Base-by-base conservation (phyloP, 1,139 yeast species). In the Blastobotrys apis region DNA sequence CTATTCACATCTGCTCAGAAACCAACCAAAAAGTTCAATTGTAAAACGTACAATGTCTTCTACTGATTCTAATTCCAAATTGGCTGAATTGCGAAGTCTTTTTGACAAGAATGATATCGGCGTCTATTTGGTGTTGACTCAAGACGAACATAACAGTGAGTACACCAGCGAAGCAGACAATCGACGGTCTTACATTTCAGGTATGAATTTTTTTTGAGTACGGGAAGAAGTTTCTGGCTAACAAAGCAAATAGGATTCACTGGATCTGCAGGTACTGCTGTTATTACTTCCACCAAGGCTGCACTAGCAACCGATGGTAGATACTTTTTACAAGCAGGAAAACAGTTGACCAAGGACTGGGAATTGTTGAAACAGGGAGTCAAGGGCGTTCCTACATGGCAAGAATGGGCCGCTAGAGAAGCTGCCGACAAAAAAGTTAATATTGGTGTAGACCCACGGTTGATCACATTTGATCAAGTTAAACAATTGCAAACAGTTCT, bases 211-310 rank as follows among this genome's bases (percentile, higher is more conserved):
- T 33, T 17, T n/a, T n/a, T n/a, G n/a, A n/a, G 36, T 12, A 16
- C 36, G n/a, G n/a, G n/a, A 9, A 29, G 32, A 10, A 33, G 33
- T 17, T 17, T 17, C 16, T 31, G 12, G 22, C 25, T 13, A n/a
- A 22, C 20, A 13, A 33, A 6, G 9, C 13, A 17, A 23, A 23
- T 13, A 37, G 41, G 66, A 0, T 92, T 92, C 67, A 84, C 86
- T 47, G 99, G 99, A 3, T 82, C 94, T 47, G 97, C 97, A 1
- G 99, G 98, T 44, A 74, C 88, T 33, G 98, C 97, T 3, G 75
- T 94, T 33, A 72, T 92, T 34, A 83, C 97, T n/a, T 44, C 47
- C 23, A 83, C 84, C 8, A 73, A 78, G 53, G 92, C 95, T 26
- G 84, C 84, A 3, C 72, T 94, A 54, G 81, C 95, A 9, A 94